A percentile compares a stretch with the other conserved stretches of the same genome.
Conservation (phyloP, 345 rosid species). For the Salix purpurea region DNA sequence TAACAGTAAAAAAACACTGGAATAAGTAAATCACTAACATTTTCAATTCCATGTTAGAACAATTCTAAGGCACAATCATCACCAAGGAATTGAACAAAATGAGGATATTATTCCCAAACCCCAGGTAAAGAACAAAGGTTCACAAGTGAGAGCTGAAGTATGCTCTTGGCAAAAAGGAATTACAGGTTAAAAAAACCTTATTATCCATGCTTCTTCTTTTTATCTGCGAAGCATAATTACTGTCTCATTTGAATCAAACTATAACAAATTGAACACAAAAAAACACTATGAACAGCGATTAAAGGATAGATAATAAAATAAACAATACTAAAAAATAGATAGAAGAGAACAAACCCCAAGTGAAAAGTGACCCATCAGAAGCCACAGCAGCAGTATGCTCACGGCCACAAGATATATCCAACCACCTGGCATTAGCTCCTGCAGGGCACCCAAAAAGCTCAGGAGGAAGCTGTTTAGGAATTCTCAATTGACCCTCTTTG, state of each 20-base stretch:
- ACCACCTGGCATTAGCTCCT: slow-evolving; percentile 71
- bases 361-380: slow-evolving; percentile 94
- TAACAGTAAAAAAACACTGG: no score
- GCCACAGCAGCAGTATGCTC: slow-evolving; percentile 95
- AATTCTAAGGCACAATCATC: no score
- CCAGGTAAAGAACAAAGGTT: not conserved
- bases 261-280: not conserved
- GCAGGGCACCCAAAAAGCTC: slow-evolving; percentile 91
- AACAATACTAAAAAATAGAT: not conserved
- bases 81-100: not conserved
- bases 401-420: slow-evolving; percentile 88
- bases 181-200: not conserved
- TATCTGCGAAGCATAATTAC: not conserved
- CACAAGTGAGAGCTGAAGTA: not conserved
- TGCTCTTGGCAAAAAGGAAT: not conserved
- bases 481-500: slow-evolving; percentile 63
- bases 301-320: not conserved
- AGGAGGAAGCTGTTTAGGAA: slow-evolving; percentile 90
- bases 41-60: no score
- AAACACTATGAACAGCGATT: not conserved
- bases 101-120: not conserved
- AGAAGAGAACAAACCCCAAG: slow-evolving; percentile 65
- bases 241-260: not conserved
- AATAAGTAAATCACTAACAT: no score
- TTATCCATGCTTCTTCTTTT: no score